Evolutionary conservation across 208 protist genomes (phyloP).

Genomic region (Balamuthia mandrillaris): DNA sequence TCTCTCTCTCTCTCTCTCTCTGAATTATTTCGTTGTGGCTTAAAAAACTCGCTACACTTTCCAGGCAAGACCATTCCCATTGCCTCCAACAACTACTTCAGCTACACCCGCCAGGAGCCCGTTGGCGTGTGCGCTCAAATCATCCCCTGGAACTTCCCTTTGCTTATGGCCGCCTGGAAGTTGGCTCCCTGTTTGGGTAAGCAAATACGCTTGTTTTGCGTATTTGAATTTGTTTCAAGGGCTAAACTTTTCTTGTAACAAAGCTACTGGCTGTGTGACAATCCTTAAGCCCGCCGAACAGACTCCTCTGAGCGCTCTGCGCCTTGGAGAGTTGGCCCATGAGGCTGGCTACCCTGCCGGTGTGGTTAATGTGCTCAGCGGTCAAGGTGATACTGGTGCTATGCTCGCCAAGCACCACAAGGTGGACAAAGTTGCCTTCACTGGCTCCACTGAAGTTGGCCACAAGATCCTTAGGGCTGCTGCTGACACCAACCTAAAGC

Average conservation of each 20-base stretch:
- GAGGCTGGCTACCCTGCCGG: conserved; percentile 82
- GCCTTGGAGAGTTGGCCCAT: conserved; percentile 74
- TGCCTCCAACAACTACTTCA: conserved; percentile 59
- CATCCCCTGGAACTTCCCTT: conserved; percentile 86
- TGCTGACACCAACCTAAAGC: conserved; percentile 53
- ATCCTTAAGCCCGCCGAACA: conserved; percentile 86
- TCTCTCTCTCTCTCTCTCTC: too few species aligned
- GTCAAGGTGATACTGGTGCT: conserved; percentile 76
- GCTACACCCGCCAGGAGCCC: conserved; percentile 75
- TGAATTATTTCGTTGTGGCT: too few species aligned
- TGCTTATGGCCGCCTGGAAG: conserved; percentile 83
- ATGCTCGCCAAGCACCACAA: conserved; percentile 65
- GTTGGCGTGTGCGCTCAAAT: conserved; percentile 81
- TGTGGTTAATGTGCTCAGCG: conserved; percentile 81
- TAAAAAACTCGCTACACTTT: too few species aligned
- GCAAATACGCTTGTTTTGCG: not conserved
- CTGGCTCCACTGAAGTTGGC: conserved; percentile 78
- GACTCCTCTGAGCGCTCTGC: conserved; percentile 80
- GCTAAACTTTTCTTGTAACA: not conserved
- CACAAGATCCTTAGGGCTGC: conserved; percentile 61
- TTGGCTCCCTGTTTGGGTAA: conserved; percentile 73
- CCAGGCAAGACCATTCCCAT: conserved; percentile 73
- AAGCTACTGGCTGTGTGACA: conserved; percentile 75
- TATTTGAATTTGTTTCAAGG: not conserved
- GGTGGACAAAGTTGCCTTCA: conserved; percentile 86